Percentiles rank a stretch among this genome's conserved stretches.
phyloP scores from a whole-genome alignment of 305 asterid genomes.

The Fraxinus angustifolia region DNA sequence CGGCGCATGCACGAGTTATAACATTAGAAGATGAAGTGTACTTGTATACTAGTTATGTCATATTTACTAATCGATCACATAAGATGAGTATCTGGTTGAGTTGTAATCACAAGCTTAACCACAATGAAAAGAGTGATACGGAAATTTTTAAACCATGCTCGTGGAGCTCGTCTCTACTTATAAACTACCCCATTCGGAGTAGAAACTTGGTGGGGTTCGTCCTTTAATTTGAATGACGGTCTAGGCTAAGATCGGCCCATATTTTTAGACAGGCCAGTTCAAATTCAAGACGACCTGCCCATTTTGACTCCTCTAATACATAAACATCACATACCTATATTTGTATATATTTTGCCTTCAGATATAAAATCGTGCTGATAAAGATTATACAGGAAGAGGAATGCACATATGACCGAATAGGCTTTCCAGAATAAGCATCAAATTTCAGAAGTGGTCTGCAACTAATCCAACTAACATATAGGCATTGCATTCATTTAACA shows the following conservation, averaged over 20 bases:
- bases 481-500: not conserved
- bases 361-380: not conserved
- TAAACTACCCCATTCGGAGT: not conserved
- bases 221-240: not conserved
- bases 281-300: no score
- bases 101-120: no score
- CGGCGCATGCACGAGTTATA: no score
- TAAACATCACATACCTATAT: not conserved
- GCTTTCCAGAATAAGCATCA: not conserved
- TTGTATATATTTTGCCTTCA: not conserved
- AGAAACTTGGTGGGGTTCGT: not conserved
- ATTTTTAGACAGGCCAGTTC: no score
- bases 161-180: not conserved
- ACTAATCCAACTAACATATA: not conserved
- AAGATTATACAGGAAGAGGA: not conserved
- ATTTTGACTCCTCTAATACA: no score
- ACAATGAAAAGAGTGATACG: not conserved
- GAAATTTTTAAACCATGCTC: not conserved
- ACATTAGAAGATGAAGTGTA: no score
- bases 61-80: no score
- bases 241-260: no score
- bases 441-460: not conserved
- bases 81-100: not conserved
- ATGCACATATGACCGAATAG: not conserved
- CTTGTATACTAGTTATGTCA: no score